Base-by-base conservation (phyloP, 169 alveolate species). In the Amoebophrya sp. region DNA sequence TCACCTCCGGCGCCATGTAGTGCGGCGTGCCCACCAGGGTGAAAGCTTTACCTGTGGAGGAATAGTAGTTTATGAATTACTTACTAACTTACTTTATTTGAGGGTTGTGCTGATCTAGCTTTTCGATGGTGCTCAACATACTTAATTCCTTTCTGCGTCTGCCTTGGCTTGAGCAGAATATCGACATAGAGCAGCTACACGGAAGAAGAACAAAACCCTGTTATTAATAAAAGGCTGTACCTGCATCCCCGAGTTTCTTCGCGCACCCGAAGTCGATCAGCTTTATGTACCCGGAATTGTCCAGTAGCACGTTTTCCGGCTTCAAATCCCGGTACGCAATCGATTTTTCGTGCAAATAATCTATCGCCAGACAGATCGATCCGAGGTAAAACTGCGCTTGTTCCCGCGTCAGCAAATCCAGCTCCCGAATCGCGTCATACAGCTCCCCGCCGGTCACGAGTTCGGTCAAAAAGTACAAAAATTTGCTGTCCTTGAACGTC, bases 261-360 rank as follows among this genome's bases (percentile, higher is more conserved):
- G 97, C 96, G 89, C 97, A 95, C 35, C 98, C 98, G 55, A 97
- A 94, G 93, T 97, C 98, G 38, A 96, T 95, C 89, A 96, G 91
- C 91, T 96, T 97, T 35, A 96, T 93, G 92, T 95, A 96, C 40
- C 99, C 99, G 47, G 96, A 95, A 77, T 95, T 94, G 93, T 95
- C 97, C 88, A 96, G 91, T 93, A 96, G 94, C 39, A 96, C 94
- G 93, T 96, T 98, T 94, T 98, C 99, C 25, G 99, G 99, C 94
- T 98, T 98, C 54, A 98, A 94, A 94, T 98, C 98, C 92, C 99
- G 77, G 95, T 98, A 98, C 18, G 98, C 98, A 92, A 98, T 97
- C 90, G 97, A 96, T 39, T 98, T 94, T 89, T 97, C 99, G 92
- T 98, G 99, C 83, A 98, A 92, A 93, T 97, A 97, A 91, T 98